Evolutionary conservation across 2,329 filamentous ascomycete genomes (phyloP).

Genomic region (Pseudogymnoascus sp.): DNA sequence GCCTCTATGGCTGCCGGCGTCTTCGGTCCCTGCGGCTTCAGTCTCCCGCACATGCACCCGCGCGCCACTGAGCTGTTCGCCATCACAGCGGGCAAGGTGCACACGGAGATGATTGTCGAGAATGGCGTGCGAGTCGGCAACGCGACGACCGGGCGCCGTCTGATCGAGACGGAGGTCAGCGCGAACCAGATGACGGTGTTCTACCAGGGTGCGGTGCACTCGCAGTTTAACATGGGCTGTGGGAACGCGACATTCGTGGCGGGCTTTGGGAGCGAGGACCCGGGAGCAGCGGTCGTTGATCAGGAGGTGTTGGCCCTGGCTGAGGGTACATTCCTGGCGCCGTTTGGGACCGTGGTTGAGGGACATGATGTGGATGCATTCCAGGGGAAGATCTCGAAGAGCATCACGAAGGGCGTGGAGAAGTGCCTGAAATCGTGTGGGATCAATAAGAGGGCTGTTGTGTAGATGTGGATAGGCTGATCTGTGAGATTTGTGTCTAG

Average conservation of each 20-base stretch:
- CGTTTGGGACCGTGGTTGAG: conserved; percentile 38
- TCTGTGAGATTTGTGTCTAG: neutral
- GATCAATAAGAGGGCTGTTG: conserved; percentile 20
- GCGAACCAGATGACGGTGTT: conserved; percentile 45
- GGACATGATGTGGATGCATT: conserved; percentile 41
- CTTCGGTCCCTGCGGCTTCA: conserved; percentile 44
- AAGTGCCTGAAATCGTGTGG: conserved; percentile 44
- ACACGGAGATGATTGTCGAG: conserved; percentile 44
- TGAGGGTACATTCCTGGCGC: conserved; percentile 38
- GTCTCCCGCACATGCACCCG: conserved; percentile 43
- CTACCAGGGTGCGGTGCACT: conserved; percentile 47
- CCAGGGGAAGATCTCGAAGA: conserved; percentile 36
- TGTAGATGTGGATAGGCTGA: neutral
- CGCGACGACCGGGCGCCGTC: conserved; percentile 32
- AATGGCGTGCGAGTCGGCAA: conserved; percentile 39
- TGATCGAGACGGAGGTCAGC: conserved; percentile 34
- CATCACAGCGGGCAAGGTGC: conserved; percentile 39
- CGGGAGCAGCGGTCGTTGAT: conserved; percentile 41
- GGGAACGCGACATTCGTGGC: conserved; percentile 42
- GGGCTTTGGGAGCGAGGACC: conserved; percentile 42
- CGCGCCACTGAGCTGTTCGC: conserved; percentile 43
- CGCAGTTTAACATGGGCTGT: conserved; percentile 49
- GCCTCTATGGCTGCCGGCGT: conserved; percentile 40
- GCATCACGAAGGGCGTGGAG: conserved; percentile 45
- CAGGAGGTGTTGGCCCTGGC: conserved; percentile 43